Conservation (phyloP, 305 asterid species). For the Fraxinus baroniana region DNA sequence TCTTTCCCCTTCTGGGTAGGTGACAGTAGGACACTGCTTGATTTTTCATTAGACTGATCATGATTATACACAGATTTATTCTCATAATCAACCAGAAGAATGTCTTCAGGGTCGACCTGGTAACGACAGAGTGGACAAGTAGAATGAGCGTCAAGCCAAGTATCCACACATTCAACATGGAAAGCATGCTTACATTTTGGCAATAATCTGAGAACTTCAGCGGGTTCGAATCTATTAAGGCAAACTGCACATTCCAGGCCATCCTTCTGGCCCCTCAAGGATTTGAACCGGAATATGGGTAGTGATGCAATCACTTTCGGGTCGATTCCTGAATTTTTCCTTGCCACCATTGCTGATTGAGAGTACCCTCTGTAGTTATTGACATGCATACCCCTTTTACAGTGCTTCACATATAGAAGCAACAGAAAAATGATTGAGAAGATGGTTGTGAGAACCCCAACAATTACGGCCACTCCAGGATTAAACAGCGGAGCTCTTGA, state of each 20-base stretch:
- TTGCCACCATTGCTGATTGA: slow-evolving; percentile 7
- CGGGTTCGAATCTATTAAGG: slow-evolving; percentile 50
- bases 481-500: slow-evolving; percentile 27
- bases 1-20: neutral
- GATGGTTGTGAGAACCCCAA: slow-evolving; percentile 53
- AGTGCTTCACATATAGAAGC: slow-evolving; percentile 65
- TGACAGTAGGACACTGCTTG: neutral
- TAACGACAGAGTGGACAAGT: slow-evolving; percentile 88
- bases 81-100: slow-evolving; percentile 44
- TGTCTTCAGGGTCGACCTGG: slow-evolving; percentile 81
- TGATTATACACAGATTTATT: slow-evolving; percentile 18
- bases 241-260: slow-evolving; percentile 89
- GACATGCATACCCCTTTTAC: slow-evolving; percentile 35
- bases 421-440: slow-evolving; percentile 58
- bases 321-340: slow-evolving; percentile 61
- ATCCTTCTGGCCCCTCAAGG: slow-evolving; percentile 63
- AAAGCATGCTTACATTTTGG: slow-evolving; percentile 91
- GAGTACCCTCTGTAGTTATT: slow-evolving; percentile 12
- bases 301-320: slow-evolving; percentile 52
- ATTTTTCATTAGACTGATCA: slow-evolving; percentile 5
- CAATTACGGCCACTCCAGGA: slow-evolving; percentile 52
- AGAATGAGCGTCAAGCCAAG: slow-evolving; percentile 89
- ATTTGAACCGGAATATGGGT: slow-evolving; percentile 66
- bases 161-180: slow-evolving; percentile 85
- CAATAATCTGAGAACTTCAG: slow-evolving; percentile 56